These are phyloP conservation scores for Pleurotus pulmonarius DNA, from an alignment of 768 basidiomycete species.

Conservation along the genomic window DNA sequence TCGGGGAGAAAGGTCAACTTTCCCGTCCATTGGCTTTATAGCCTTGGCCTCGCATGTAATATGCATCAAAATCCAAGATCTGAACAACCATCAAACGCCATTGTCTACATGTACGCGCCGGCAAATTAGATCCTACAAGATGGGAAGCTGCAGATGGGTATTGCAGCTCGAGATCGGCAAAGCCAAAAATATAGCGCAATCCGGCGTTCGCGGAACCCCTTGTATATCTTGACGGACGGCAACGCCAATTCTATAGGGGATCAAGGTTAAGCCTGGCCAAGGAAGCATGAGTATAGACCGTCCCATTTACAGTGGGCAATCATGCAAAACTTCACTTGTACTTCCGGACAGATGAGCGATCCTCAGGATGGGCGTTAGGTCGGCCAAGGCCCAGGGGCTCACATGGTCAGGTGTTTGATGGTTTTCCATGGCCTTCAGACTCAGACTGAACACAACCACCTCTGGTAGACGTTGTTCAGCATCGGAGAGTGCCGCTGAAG, in stretches of 20 bases:
- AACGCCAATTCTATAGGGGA: neutral
- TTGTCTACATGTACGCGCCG: conserved; percentile 2
- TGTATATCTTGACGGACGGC: neutral
- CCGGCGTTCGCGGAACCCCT: conserved; percentile 7
- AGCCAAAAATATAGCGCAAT: conserved; percentile 5
- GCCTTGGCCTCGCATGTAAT: conserved; percentile 3
- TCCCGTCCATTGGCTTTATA: conserved; percentile 4
- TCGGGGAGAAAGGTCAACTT: conserved; percentile 3
- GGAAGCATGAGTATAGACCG: neutral
- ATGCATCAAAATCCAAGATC: conserved; percentile 7
- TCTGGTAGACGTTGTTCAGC: too few relatives aligned
- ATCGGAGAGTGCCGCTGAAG: too few relatives aligned
- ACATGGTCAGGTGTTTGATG: too few relatives aligned
- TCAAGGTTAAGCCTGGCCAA: neutral
- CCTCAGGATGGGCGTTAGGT: too few relatives aligned
- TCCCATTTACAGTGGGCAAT: neutral
- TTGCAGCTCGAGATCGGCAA: neutral
- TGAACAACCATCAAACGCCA: conserved; percentile 6
- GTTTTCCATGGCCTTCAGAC: too few relatives aligned
- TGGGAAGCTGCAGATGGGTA: neutral
- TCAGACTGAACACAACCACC: too few relatives aligned
- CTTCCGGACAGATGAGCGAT: too few relatives aligned
- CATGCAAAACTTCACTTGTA: too few relatives aligned
- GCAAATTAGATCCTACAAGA: neutral
- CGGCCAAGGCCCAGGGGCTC: too few relatives aligned